Conservation (phyloP, 1,284 basidiomycete genomes). For the Tilletia indica region DNA sequence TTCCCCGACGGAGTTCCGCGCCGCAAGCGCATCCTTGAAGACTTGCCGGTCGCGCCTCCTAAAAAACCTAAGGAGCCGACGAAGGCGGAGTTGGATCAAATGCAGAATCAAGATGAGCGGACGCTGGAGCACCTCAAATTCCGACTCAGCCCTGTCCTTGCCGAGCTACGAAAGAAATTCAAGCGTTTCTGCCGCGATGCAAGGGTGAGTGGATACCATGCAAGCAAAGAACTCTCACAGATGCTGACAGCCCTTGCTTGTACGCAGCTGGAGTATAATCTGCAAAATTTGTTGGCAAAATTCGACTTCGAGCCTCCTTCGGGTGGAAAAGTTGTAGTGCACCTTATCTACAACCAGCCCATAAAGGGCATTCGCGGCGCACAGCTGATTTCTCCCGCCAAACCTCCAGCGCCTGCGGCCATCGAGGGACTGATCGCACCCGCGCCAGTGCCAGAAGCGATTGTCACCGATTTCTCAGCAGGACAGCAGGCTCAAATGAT, state of each 20-base stretch:
- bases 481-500: slow-evolving; percentile 19
- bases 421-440: neutral
- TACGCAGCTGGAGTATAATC: slow-evolving; percentile 51
- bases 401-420: neutral
- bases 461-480: slow-evolving; percentile 25
- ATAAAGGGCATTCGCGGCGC: slow-evolving; percentile 44
- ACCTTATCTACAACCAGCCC: slow-evolving; percentile 63
- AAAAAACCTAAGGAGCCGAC: slow-evolving; percentile 79
- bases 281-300: slow-evolving; percentile 60
- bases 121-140: slow-evolving; percentile 81
- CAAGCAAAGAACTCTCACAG: neutral
- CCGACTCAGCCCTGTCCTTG: slow-evolving; percentile 79
- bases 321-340: slow-evolving; percentile 11
- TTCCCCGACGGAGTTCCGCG: slow-evolving; percentile 88
- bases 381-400: slow-evolving; percentile 17
- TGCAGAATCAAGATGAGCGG: slow-evolving; percentile 77
- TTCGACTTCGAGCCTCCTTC: slow-evolving; percentile 59
- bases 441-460: neutral
- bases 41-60: slow-evolving; percentile 83
- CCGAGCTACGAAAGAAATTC: slow-evolving; percentile 87
- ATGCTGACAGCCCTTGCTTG: neutral
- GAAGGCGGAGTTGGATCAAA: slow-evolving; percentile 76
- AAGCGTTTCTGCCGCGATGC: slow-evolving; percentile 83
- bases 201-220: slow-evolving; percentile 50
- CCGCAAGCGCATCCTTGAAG: slow-evolving; percentile 78